Conservation (phyloP, 2,329 filamentous ascomycete species). For the Trichoderma asperellum region DNA sequence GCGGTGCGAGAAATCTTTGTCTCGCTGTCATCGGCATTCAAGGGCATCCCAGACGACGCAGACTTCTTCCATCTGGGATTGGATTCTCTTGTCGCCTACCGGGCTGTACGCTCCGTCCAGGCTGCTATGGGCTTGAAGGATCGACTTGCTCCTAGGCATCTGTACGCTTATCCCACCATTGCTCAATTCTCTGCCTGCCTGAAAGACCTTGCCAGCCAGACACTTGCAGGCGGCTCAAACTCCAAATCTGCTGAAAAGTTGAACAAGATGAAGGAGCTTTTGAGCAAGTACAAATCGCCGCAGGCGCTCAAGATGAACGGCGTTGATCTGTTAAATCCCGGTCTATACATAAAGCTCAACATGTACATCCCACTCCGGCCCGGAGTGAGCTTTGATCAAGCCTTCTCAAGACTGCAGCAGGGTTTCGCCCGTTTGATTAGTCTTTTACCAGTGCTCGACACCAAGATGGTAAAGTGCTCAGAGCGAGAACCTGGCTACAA, state of each 20-base stretch:
- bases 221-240: background rate
- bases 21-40: background rate
- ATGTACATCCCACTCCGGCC: conserved; percentile 43
- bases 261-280: background rate
- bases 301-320: conserved; percentile 39
- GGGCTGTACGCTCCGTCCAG: conserved; percentile 39
- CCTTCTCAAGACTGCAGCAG: conserved; percentile 40
- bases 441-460: conserved; percentile 43
- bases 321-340: conserved; percentile 40
- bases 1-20: background rate
- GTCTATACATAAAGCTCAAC: conserved; percentile 39
- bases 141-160: conserved; percentile 1
- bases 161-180: background rate
- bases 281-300: conserved; percentile 32
- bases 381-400: conserved; percentile 36
- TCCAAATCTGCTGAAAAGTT: background rate
- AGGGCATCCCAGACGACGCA: background rate
- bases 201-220: background rate
- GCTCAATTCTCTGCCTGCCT: background rate
- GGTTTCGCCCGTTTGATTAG: conserved; percentile 43
- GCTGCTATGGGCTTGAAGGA: conserved; percentile 36
- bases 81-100: conserved; percentile 40
- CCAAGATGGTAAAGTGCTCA: conserved; percentile 40
- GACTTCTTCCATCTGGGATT: conserved; percentile 40
- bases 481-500: conserved; percentile 36